Conservation (phyloP, 208 protist genomes). For the Phytomonas serpens region DNA sequence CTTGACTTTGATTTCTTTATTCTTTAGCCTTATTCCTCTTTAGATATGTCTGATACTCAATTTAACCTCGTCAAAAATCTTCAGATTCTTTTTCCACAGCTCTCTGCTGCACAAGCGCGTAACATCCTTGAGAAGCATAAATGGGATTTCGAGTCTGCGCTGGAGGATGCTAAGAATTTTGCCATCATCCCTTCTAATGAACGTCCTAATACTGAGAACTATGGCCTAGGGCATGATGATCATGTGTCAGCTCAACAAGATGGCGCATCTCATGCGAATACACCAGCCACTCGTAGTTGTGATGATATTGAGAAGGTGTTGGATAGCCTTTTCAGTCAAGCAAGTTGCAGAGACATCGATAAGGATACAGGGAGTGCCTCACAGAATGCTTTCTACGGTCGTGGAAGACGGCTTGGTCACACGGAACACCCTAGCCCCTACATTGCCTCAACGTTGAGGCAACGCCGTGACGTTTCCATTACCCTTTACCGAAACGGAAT, state of each 20-base stretch:
- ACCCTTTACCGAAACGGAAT: constrained; percentile 69
- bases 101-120: constrained; percentile 23
- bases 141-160: constrained; percentile 19
- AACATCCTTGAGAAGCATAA: constrained; percentile 23
- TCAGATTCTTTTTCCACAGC: constrained; percentile 25
- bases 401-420: constrained; percentile 67
- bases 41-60: constrained; percentile 18
- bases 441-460: constrained; percentile 41
- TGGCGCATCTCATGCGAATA: background rate
- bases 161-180: background rate
- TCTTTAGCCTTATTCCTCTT: background rate
- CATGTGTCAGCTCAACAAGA: background rate
- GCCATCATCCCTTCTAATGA: background rate
- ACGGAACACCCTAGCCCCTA: constrained; percentile 51
- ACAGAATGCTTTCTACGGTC: constrained; percentile 57
- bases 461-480: constrained; percentile 36
- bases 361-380: constrained; percentile 10
- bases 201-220: background rate
- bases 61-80: constrained; percentile 23
- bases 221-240: background rate
- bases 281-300: background rate
- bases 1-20: background rate
- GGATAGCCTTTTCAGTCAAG: constrained; percentile 21
- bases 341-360: background rate
- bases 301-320: constrained; percentile 15